phyloP scores from a whole-genome alignment of 345 rosid species.

The Gossypium ekmanianum region DNA sequence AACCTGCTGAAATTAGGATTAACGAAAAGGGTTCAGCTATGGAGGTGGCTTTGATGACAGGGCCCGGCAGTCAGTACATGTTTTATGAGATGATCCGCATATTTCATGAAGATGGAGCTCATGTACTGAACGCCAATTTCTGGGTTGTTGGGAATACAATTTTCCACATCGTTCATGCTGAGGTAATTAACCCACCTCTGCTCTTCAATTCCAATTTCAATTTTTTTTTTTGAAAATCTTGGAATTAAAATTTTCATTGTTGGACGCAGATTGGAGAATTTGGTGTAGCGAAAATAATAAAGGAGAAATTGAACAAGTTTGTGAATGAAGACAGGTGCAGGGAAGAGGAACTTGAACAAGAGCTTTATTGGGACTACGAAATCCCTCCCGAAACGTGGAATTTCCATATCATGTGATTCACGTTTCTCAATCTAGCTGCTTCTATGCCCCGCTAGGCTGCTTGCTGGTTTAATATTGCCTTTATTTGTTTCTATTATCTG shows the following conservation, averaged over 20 bases:
- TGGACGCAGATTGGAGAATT: conserved; percentile 26
- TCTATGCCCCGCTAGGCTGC: too few species aligned
- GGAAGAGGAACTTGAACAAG: conserved; percentile 16
- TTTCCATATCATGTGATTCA: conserved; percentile 7
- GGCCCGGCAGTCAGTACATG: conserved; percentile 26
- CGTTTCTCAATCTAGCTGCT: too few species aligned
- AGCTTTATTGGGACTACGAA: conserved; percentile 14
- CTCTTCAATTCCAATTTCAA: background rate
- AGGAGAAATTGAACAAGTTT: conserved; percentile 35
- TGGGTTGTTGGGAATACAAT: conserved; percentile 23
- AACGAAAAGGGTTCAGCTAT: conserved; percentile 32
- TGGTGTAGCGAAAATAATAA: conserved; percentile 29
- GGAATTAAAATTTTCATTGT: background rate
- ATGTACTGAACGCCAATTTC: conserved; percentile 34
- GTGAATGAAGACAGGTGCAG: conserved; percentile 25
- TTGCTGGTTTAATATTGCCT: too few species aligned
- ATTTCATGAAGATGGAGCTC: conserved; percentile 38
- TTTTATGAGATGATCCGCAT: conserved; percentile 39
- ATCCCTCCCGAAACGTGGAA: conserved; percentile 16
- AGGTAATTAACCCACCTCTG: conserved; percentile 25
- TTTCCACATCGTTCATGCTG: conserved; percentile 37
- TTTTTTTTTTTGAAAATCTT: background rate
- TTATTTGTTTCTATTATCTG: too few species aligned
- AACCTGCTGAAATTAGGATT: conserved; percentile 25
- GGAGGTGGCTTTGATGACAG: conserved; percentile 30